A percentile compares a stretch with the other conserved stretches of the same genome.
Evolutionary conservation across 768 basidiomycete genomes (phyloP).

Genomic region (Heimioporus sp.): DNA sequence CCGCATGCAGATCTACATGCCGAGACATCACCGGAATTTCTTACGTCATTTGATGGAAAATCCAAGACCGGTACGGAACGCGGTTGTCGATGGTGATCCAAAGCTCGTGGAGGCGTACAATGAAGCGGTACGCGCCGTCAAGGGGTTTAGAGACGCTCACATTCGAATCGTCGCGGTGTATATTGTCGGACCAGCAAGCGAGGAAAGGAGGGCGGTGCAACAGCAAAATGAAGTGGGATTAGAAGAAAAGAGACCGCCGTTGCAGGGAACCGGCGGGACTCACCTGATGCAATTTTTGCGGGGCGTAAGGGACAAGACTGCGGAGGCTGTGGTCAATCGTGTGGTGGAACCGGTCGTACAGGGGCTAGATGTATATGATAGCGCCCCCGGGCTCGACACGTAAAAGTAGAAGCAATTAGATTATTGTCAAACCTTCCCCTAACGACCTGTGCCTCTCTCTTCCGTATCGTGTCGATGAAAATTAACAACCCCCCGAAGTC

Average conservation of each 20-base stretch:
- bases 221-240: constrained; percentile 7
- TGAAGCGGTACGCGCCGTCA: constrained; percentile 58
- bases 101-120: constrained; percentile 59
- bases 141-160: constrained; percentile 73
- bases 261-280: constrained; percentile 81
- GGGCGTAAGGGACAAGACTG: constrained; percentile 66
- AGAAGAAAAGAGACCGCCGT: constrained; percentile 23
- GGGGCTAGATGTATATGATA: too few relatives aligned
- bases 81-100: constrained; percentile 39
- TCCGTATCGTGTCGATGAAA: too few relatives aligned
- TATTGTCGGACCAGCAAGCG: constrained; percentile 66
- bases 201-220: constrained; percentile 8
- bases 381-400: too few relatives aligned
- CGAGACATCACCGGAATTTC: constrained; percentile 76
- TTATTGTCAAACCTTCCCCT: too few relatives aligned
- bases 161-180: constrained; percentile 73
- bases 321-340: constrained; percentile 33
- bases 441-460: too few relatives aligned
- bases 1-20: constrained; percentile 83
- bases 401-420: too few relatives aligned
- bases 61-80: constrained; percentile 57
- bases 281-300: constrained; percentile 75
- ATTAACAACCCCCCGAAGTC: too few relatives aligned
- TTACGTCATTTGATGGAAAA: constrained; percentile 60
- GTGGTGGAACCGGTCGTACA: too few relatives aligned